Percentiles rank a stretch among this genome's conserved stretches.
Evolutionary conservation across 352 stramenopile species (phyloP).

Genomic region (Thraustotheca clavata): DNA sequence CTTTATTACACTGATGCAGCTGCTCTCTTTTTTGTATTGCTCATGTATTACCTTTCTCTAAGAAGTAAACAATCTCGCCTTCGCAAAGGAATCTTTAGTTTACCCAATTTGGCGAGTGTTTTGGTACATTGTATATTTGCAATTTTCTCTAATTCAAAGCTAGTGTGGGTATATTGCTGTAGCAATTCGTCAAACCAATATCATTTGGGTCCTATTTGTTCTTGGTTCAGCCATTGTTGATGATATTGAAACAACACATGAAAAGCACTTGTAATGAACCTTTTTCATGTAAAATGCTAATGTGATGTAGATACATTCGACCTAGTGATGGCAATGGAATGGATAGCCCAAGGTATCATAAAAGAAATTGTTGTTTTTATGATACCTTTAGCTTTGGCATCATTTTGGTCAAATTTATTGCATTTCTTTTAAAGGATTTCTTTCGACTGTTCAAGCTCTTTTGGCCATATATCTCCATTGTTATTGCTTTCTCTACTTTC

Average conservation of each 20-base stretch:
- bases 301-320: neutral
- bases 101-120: slow-evolving; percentile 50
- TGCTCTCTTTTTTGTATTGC: slow-evolving; percentile 81
- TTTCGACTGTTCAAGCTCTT: slow-evolving; percentile 42
- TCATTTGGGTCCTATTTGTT: slow-evolving; percentile 86
- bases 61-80: slow-evolving; percentile 35
- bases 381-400: neutral
- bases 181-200: slow-evolving; percentile 87
- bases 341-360: neutral
- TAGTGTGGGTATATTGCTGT: slow-evolving; percentile 67
- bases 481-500: slow-evolving; percentile 47
- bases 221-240: slow-evolving; percentile 62
- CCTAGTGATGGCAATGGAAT: neutral
- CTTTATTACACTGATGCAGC: slow-evolving; percentile 87
- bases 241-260: slow-evolving; percentile 53
- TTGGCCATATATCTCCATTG: slow-evolving; percentile 60
- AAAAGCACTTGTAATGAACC: slow-evolving; percentile 62
- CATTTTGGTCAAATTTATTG: slow-evolving; percentile 33
- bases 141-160: neutral
- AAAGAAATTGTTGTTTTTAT: neutral
- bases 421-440: slow-evolving; percentile 43
- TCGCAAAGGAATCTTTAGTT: slow-evolving; percentile 23
- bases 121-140: slow-evolving; percentile 27
- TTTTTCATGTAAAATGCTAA: slow-evolving; percentile 33
- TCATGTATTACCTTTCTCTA: slow-evolving; percentile 65